A percentile compares a stretch with the other conserved stretches of the same genome.
These are phyloP conservation scores for Aquilaria yunnanensis DNA, from an alignment of 345 rosid species.

Conservation along the genomic window DNA sequence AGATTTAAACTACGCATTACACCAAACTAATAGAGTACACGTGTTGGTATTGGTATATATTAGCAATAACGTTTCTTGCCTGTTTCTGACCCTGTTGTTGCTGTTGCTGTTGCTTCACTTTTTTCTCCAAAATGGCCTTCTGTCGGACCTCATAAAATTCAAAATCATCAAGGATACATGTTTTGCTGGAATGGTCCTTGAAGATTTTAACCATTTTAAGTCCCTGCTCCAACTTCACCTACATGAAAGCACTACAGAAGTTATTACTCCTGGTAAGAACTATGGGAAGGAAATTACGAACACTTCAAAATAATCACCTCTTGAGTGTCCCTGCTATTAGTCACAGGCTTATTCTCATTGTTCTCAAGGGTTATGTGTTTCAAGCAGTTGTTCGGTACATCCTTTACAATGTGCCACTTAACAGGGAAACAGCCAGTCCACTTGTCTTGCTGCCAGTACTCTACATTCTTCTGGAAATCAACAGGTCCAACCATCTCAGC, in stretches of 20 bases:
- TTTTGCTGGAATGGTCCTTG: slow-evolving; percentile 66
- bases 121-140: slow-evolving; percentile 76
- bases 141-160: slow-evolving; percentile 76
- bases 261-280: neutral
- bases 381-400: slow-evolving; percentile 86
- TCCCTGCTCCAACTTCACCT: slow-evolving; percentile 76
- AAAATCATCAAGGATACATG: slow-evolving; percentile 88
- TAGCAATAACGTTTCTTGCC: slow-evolving; percentile 10
- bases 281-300: neutral
- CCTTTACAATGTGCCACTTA: slow-evolving; percentile 92
- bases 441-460: slow-evolving; percentile 96
- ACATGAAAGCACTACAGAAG: slow-evolving; percentile 3
- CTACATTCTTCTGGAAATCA: slow-evolving; percentile 71
- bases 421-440: slow-evolving; percentile 96
- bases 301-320: slow-evolving; percentile 41
- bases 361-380: slow-evolving; percentile 90
- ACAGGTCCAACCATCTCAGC: slow-evolving; percentile 91
- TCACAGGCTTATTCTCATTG: slow-evolving; percentile 94
- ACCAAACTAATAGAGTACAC: too few relatives aligned
- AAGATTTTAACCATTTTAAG: slow-evolving; percentile 73
- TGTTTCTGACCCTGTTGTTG: slow-evolving; percentile 51
- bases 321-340: slow-evolving; percentile 93
- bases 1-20: neutral
- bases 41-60: neutral
- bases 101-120: slow-evolving; percentile 71